A percentile compares a stretch with the other conserved stretches of the same genome.
These are phyloP conservation scores for Botrytis cinerea DNA, from an alignment of 2,329 filamentous ascomycete genomes.

Conservation along the genomic window DNA sequence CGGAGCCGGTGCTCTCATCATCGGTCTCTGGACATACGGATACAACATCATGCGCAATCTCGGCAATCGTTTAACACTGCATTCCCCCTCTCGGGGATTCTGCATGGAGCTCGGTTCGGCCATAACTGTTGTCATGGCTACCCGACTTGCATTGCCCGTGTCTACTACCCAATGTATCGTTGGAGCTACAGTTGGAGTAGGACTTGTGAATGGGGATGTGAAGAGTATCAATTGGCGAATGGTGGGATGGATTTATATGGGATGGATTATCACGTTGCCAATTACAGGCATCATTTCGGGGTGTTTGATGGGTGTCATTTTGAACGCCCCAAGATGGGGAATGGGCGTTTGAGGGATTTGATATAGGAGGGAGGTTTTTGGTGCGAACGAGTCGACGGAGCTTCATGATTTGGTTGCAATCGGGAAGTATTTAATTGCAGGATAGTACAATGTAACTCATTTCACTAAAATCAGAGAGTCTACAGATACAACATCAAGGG, in stretches of 20 bases:
- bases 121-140: slow-evolving; percentile 73
- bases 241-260: slow-evolving; percentile 65
- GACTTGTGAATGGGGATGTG: slow-evolving; percentile 70
- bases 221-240: slow-evolving; percentile 74
- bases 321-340: slow-evolving; percentile 20
- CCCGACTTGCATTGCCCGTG: slow-evolving; percentile 69
- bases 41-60: slow-evolving; percentile 68
- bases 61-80: slow-evolving; percentile 9
- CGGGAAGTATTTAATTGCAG: background rate
- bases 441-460: background rate
- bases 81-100: slow-evolving; percentile 54
- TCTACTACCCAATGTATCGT: slow-evolving; percentile 82
- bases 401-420: background rate
- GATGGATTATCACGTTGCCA: slow-evolving; percentile 54
- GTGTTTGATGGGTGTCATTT: slow-evolving; percentile 20
- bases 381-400: background rate
- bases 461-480: background rate
- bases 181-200: slow-evolving; percentile 74
- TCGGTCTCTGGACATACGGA: slow-evolving; percentile 71
- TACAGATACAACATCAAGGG: background rate
- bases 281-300: slow-evolving; percentile 25
- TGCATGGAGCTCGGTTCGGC: slow-evolving; percentile 81
- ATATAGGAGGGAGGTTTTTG: no score
- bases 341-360: background rate
- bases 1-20: slow-evolving; percentile 42